Conservation (phyloP, 2,329 filamentous ascomycete species). For the Stagonosporopsis tanaceti region DNA sequence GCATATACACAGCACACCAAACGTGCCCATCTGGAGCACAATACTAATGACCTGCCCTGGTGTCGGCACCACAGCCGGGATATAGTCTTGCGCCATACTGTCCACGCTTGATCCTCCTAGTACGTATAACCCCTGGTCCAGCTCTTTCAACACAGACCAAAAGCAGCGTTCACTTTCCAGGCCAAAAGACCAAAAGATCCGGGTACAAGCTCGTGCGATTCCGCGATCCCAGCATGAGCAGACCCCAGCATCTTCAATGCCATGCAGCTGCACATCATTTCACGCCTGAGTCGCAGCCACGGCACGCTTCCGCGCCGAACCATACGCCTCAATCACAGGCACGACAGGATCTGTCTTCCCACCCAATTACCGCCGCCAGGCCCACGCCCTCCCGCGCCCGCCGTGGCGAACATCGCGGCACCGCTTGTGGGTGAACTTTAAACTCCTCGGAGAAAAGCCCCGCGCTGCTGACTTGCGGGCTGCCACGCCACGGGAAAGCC, state of each 20-base stretch:
- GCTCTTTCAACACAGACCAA: neutral
- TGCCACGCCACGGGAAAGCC: neutral
- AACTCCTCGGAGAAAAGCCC: neutral
- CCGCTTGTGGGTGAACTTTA: neutral
- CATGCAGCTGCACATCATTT: neutral
- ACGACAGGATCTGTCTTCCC: neutral
- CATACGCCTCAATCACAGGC: neutral
- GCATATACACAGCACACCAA: conserved; percentile 32
- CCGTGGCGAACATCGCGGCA: neutral
- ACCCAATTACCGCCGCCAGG: neutral
- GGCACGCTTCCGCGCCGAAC: neutral
- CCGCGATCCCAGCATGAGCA: neutral
- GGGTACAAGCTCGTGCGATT: neutral
- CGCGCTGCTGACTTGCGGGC: neutral
- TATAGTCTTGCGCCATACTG: conserved; percentile 16
- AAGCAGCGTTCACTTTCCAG: neutral
- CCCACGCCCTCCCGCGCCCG: neutral
- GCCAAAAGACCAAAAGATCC: neutral
- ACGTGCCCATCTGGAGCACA: conserved; percentile 33
- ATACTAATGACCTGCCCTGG: conserved; percentile 35
- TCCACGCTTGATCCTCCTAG: neutral
- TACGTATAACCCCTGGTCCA: neutral
- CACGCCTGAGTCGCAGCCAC: neutral
- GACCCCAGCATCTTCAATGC: neutral
- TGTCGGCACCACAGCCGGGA: conserved; percentile 31